Percentiles rank a stretch among this genome's conserved stretches.
phyloP scores from a whole-genome alignment of 768 basidiomycete genomes.

The Kondoa malvinella region DNA sequence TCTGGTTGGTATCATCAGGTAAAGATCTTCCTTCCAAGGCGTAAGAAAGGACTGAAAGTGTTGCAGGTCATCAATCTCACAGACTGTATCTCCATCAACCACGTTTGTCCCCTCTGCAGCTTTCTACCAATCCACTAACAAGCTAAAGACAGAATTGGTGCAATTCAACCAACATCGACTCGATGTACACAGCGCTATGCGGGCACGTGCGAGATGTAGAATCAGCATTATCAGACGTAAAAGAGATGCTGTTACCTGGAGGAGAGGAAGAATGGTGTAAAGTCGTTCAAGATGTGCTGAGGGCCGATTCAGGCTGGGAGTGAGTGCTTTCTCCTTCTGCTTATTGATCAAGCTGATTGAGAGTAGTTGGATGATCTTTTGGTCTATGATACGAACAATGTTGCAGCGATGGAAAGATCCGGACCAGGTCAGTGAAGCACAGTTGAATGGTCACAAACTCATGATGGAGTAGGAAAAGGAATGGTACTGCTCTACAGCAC shows the following conservation, averaged over 20 bases:
- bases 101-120: neutral
- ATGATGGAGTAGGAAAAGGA: neutral
- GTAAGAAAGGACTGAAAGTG: too few species aligned
- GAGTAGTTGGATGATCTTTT: conserved; percentile 3
- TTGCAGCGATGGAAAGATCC: neutral
- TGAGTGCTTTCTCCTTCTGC: neutral
- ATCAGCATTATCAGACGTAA: neutral
- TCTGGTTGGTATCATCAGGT: conserved; percentile 9
- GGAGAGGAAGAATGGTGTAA: neutral
- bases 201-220: neutral
- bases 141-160: neutral
- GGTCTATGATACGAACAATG: neutral
- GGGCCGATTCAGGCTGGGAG: neutral
- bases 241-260: neutral
- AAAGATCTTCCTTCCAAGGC: too few species aligned
- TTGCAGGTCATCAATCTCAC: conserved; percentile 3
- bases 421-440: neutral
- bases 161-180: neutral
- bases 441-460: neutral
- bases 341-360: neutral
- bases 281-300: neutral
- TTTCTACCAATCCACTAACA: neutral
- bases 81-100: conserved; percentile 5
- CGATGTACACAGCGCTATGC: neutral
- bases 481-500: neutral